A percentile compares a stretch with the other conserved stretches of the same genome.
phyloP scores from a whole-genome alignment of 2,329 filamentous ascomycete genomes.

The Venturia pyrina region DNA sequence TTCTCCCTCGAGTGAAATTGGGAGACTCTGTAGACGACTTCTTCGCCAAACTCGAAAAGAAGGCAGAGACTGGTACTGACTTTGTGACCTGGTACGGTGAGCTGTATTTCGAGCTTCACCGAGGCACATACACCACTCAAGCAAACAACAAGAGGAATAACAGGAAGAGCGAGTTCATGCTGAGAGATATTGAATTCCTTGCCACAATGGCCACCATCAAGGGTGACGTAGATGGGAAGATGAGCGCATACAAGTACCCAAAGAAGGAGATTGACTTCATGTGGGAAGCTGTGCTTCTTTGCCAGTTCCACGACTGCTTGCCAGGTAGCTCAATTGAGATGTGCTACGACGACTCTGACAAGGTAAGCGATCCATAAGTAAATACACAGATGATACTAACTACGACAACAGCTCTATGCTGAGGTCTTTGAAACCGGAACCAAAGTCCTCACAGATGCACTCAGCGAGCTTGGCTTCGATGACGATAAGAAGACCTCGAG shows the following conservation, averaged over 20 bases:
- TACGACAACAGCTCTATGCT: conserved; percentile 54
- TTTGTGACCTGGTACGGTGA: conserved; percentile 97
- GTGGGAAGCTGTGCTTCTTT: conserved; percentile 87
- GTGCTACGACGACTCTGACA: conserved; percentile 93
- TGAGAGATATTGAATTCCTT: conserved; percentile 80
- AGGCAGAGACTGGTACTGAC: conserved; percentile 53
- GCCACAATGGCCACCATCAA: conserved; percentile 76
- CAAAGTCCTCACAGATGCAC: conserved; percentile 59
- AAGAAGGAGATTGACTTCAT: conserved; percentile 90
- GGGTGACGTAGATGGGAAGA: conserved; percentile 35
- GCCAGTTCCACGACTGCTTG: conserved; percentile 95
- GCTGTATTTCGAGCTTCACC: conserved; percentile 94
- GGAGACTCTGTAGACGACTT: conserved; percentile 89
- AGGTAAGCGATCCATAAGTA: conserved; percentile 33
- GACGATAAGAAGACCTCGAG: conserved; percentile 31
- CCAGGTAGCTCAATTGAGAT: conserved; percentile 94
- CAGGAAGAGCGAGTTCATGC: conserved; percentile 69
- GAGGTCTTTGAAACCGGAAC: conserved; percentile 70
- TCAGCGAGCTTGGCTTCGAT: conserved; percentile 55
- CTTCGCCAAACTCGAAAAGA: conserved; percentile 75
- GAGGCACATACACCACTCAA: conserved; percentile 94
- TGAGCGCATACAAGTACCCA: conserved; percentile 65
- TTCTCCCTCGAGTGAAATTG: conserved; percentile 79
- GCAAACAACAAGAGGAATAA: conserved; percentile 97
- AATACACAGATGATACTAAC: conserved; percentile 17